Base-by-base conservation (phyloP, 495 filamentous ascomycete genomes). In the Penicillium riverlandense region DNA sequence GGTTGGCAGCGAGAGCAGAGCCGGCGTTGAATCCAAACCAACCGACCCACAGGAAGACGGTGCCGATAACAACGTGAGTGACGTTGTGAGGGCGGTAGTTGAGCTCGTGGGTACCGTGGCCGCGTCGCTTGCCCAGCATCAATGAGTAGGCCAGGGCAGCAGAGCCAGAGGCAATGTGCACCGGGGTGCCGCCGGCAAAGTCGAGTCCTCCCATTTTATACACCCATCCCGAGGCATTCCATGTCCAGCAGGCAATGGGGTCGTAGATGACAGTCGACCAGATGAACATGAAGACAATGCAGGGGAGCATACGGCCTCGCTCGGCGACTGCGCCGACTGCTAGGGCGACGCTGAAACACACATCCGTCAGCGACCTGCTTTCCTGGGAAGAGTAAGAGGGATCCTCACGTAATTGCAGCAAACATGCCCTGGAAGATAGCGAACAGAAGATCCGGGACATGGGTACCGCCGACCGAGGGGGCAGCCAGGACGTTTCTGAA, bases 21-120 rank as follows among this genome's bases (percentile, higher is more conserved):
- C 92, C 92, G 41, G 86, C 92, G 59, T 98, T 98, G 79, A 98
- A 98, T 40, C 92, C 92, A 60, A 96, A 96, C 92, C 92, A 98
- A 27, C 92, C 92, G 38, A 97, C 89, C 92, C 92, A 98, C 36
- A 98, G 83, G 74, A 98, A 96, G 40, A 96, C 90, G 10, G 92
- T 98, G 4, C 92, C 92, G 37, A 98, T 81, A 30, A 96, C 91
- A 50, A 98, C 88, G 63, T 95, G 90, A 15, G 90, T 95, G 40
- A 98, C 92, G 57, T 97, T 96, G 73, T 98, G 92, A 13, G 92
- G 92, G 45, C 92, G 89, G 67, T 95, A 97, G 57, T 96, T 95
- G 39, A 98, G 73, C 61, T 90, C 87, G 54, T 94, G 85, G 16
- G 83, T 95, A 31, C 78, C 80, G 62, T 94, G 87, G 22, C 87